A percentile compares a stretch with the other conserved stretches of the same genome.
Evolutionary conservation across 768 basidiomycete genomes (phyloP).

Genomic region (Pulveroboletus sp.): DNA sequence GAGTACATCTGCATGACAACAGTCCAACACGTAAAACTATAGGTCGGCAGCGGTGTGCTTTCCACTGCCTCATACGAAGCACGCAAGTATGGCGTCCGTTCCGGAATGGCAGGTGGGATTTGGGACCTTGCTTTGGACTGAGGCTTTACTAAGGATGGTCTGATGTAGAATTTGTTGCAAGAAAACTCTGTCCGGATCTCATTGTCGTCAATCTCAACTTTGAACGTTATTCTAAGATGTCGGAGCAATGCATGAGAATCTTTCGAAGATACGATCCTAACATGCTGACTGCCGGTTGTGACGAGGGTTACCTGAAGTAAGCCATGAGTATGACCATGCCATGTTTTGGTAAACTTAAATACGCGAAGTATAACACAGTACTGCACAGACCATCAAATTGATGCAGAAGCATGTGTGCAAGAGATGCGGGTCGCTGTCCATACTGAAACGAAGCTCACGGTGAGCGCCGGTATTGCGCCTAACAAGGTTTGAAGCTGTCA

Average conservation of each 20-base stretch:
- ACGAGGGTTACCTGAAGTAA: conserved; percentile 91
- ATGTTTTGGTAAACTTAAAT: conserved; percentile 6
- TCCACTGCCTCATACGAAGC: conserved; percentile 92
- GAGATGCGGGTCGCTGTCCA: conserved; percentile 72
- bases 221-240: conserved; percentile 64
- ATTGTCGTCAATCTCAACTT: conserved; percentile 60
- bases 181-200: conserved; percentile 89
- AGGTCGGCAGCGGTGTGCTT: conserved; percentile 80
- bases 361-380: conserved; percentile 72
- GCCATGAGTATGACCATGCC: conserved; percentile 16
- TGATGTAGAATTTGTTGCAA: conserved; percentile 75
- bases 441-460: conserved; percentile 79
- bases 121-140: background rate
- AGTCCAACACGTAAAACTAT: conserved; percentile 5
- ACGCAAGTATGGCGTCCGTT: conserved; percentile 83
- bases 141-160: background rate
- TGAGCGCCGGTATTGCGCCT: conserved; percentile 92
- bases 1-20: background rate
- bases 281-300: conserved; percentile 73
- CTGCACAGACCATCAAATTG: conserved; percentile 61
- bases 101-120: conserved; percentile 86
- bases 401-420: conserved; percentile 68
- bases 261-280: conserved; percentile 68
- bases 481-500: conserved; percentile 64
- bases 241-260: conserved; percentile 63